phyloP scores from a whole-genome alignment of 345 rosid species.

The Melaleuca quinquenervia region DNA sequence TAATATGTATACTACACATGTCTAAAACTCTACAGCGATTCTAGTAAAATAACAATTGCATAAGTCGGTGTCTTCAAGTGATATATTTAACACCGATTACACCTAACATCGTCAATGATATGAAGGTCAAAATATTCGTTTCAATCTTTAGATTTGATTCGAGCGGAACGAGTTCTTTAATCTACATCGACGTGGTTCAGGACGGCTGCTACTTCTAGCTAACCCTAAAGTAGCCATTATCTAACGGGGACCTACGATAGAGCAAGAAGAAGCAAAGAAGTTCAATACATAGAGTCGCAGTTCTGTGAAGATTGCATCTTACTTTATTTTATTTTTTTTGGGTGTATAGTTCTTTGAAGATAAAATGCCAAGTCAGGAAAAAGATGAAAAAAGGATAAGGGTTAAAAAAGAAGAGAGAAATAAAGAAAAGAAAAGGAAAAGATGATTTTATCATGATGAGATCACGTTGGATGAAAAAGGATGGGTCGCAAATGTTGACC shows the following conservation, averaged over 20 bases:
- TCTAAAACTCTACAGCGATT: neutral
- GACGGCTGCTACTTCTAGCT: neutral
- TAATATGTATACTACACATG: neutral
- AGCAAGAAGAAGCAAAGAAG: neutral
- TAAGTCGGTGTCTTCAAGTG: neutral
- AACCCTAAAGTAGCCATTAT: neutral
- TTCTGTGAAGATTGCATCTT: neutral
- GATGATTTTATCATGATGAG: slow-evolving; percentile 1
- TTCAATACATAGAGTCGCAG: too few relatives aligned
- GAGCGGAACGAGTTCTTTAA: neutral
- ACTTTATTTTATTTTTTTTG: neutral
- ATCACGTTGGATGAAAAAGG: neutral
- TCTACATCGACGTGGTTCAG: neutral
- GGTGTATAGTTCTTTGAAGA: neutral
- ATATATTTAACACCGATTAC: neutral
- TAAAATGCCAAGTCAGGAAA: neutral
- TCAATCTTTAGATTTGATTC: neutral
- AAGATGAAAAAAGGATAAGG: neutral
- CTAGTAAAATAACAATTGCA: neutral
- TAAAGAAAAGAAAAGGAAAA: neutral
- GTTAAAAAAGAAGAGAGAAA: neutral
- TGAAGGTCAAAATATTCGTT: accelerated
- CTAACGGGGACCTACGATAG: neutral
- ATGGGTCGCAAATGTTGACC: neutral
- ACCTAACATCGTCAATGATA: neutral